Evolutionary conservation across 2,329 filamentous ascomycete genomes (phyloP), one percentile per base, ranked within the genome.

Genomic region (Fusarium sp.): DNA sequence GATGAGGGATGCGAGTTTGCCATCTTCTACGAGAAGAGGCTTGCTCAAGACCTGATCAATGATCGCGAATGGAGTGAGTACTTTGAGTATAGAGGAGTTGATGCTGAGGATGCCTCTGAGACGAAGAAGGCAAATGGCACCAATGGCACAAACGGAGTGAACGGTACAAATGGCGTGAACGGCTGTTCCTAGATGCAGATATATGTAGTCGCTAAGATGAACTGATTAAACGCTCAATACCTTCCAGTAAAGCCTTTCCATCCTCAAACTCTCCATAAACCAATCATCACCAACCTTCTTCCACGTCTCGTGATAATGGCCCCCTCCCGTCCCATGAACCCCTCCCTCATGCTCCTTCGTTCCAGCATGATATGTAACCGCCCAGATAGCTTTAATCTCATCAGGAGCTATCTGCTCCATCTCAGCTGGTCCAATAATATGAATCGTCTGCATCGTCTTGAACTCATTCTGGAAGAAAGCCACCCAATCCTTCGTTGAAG

Each of bases 31-130:
- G 81, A 84, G 74, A 81, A 78, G 69, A 75, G 77, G 5, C 49
- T 83, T 9, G 74, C 75, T 1, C 42, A 77, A 29, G 63, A 56
- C 7, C 52, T 84, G n/a, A 71, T 83, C 4, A 63, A 79, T 7
- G 81, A 84, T 59, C 38, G 58, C 6, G 77, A 83, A 59, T 82
- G 79, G 80, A 80, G 66, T 35, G 57, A 74, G 57, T 84, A 79
- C 25, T 83, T 83, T 62, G 81, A 83, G 62, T 83, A 78, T 47
- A 70, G 82, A 35, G 82, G 81, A 0, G 68, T 83, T 25, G 80
- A 82, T 50, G 68, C 68, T 3, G 68, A 69, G 14, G 68, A 71
- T 27, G 39, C 53, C 1, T 42, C 12, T 15, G 33, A 66, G 13
- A 15, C 20, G 36, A 52, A 33, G 5, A 49, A 25, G 22, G 18